These are phyloP conservation scores for Xylaria bambusicola DNA, from an alignment of 495 filamentous ascomycete genomes.

Conservation along the genomic window DNA sequence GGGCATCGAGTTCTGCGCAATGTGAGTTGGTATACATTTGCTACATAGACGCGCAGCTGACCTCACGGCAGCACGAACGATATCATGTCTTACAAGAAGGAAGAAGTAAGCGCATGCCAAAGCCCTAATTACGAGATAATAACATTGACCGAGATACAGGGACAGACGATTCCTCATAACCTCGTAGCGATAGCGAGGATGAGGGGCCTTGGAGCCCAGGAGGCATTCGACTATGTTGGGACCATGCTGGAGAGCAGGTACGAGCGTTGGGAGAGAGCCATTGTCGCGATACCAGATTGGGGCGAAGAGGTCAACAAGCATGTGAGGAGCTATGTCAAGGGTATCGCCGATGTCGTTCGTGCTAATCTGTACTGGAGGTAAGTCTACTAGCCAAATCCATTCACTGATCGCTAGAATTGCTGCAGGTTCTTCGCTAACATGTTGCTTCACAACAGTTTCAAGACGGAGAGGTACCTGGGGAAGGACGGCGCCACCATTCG, in stretches of 20 bases:
- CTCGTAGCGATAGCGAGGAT: slow-evolving; percentile 34
- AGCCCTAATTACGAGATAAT: neutral
- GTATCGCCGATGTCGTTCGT: slow-evolving; percentile 31
- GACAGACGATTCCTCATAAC: slow-evolving; percentile 35
- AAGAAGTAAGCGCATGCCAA: slow-evolving; percentile 6
- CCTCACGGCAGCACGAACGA: neutral
- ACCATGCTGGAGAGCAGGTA: slow-evolving; percentile 31
- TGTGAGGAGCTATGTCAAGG: slow-evolving; percentile 37
- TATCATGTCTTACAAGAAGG: slow-evolving; percentile 8
- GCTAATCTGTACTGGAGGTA: slow-evolving; percentile 45
- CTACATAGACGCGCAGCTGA: neutral
- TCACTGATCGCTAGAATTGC: neutral
- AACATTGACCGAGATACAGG: slow-evolving; percentile 21
- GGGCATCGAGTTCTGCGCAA: slow-evolving; percentile 34
- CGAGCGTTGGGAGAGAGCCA: slow-evolving; percentile 37
- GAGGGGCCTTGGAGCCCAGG: slow-evolving; percentile 31
- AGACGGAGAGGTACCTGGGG: slow-evolving; percentile 7
- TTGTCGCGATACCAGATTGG: slow-evolving; percentile 35
- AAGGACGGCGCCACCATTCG: neutral
- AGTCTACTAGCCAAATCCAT: neutral
- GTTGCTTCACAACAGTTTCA: neutral
- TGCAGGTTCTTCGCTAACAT: too few species aligned
- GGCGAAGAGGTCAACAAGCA: slow-evolving; percentile 32
- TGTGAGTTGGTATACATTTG: slow-evolving; percentile 15
- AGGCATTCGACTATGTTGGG: slow-evolving; percentile 34